These are phyloP conservation scores for Tulasnella sp. DNA, from an alignment of 768 basidiomycete species.

Conservation along the genomic window DNA sequence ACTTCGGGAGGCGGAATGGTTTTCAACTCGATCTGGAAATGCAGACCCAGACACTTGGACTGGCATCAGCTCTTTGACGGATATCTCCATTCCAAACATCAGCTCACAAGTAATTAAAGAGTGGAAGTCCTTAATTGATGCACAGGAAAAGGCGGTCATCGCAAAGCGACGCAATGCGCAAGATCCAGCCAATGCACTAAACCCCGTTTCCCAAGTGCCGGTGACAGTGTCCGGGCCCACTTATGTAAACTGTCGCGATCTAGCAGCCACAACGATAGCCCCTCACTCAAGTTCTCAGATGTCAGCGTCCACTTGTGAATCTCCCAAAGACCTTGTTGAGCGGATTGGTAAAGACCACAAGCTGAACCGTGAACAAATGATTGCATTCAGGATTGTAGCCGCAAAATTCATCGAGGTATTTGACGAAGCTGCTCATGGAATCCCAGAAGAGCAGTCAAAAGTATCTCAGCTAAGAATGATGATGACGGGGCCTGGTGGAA, in stretches of 20 bases:
- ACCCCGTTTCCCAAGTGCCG: background rate
- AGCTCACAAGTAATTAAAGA: background rate
- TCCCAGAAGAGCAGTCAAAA: background rate
- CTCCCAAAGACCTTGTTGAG: background rate
- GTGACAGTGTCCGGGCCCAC: too few species aligned
- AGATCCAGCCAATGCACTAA: background rate
- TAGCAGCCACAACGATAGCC: background rate
- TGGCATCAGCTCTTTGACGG: too few species aligned
- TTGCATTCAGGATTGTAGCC: constrained; percentile 30
- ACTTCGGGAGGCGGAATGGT: background rate
- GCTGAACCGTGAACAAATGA: background rate
- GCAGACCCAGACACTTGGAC: too few species aligned
- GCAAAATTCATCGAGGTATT: constrained; percentile 31
- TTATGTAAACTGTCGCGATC: too few species aligned
- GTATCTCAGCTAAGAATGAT: background rate
- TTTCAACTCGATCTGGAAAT: too few species aligned
- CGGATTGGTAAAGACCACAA: background rate
- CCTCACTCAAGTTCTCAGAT: background rate
- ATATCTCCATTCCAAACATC: background rate
- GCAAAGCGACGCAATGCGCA: background rate
- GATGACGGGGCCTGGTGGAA: too few species aligned
- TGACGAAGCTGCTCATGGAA: background rate
- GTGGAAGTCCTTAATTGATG: background rate
- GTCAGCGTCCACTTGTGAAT: background rate
- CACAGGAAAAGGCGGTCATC: background rate